Base-by-base conservation (phyloP, 2,329 filamentous ascomycete species). In the Neofusicoccum ribis region DNA sequence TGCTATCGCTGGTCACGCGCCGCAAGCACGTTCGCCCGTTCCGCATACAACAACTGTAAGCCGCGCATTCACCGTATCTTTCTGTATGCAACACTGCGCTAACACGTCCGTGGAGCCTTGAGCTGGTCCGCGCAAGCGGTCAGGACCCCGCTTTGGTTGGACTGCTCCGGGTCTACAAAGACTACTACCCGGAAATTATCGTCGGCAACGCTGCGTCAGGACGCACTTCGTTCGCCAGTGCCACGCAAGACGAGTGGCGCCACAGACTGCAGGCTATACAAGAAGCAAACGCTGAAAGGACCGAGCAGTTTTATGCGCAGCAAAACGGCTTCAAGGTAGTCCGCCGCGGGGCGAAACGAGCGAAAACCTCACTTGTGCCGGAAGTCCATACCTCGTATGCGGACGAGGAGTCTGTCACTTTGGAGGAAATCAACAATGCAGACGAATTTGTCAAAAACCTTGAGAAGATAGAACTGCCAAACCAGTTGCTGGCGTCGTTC, bases 131-230 rank as follows among this genome's bases (percentile, higher is more conserved):
- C 44, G 77, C 76, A 68, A 74, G 80, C 15, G 81, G 81, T 17
- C 90, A 91, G 71, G 92, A 96, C 64, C 89, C 89, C 56, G 85
- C 88, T 60, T 80, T 96, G 41, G 83, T 90, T 43, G 91, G 91
- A 3, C 81, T 96, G 17, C 80, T 96, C 58, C 86, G 90, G 64
- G 87, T 94, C n/a, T 96, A 89, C 80, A 95, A 95, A 74, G 92
- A 94, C 74, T 96, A 94, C 76, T 96, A 94, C 72, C 92, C 92
- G 0, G 92, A 96, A 74, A 91, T 96, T 63, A 91, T 96, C 66
- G 85, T 94, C 14, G 91, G 89, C 23, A 89, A 90, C 68, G 82
- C 86, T 3, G 85, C 87, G 36, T 74, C 71, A 44, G 77, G 70
- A 70, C 73, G 75, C 50, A 73, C 74, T 39, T 78, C 77, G 20